phyloP scores from a whole-genome alignment of 345 rosid genomes.

The Murraya koenigii region DNA sequence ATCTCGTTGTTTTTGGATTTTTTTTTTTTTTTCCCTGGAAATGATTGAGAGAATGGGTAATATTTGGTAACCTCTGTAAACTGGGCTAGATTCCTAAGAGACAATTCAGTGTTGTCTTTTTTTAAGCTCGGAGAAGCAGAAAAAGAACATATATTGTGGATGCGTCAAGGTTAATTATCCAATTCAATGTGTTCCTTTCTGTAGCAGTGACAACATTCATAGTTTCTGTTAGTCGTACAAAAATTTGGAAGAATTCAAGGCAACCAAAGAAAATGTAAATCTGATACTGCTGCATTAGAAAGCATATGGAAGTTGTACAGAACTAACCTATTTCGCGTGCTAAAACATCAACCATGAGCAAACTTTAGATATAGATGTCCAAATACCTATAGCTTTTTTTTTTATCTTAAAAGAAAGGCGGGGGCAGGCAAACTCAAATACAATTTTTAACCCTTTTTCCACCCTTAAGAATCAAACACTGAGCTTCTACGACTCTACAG shows the following conservation, averaged over 20 bases:
- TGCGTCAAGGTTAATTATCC: not conserved
- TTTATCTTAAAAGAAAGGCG: too few species aligned
- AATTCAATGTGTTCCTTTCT: not conserved
- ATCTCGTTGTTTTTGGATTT: not conserved
- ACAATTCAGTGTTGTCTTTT: not conserved
- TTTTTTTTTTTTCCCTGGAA: not conserved
- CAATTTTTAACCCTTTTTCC: too few species aligned
- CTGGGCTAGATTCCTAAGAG: not conserved
- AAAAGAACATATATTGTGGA: not conserved
- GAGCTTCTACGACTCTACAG: too few species aligned
- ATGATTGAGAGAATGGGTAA: not conserved
- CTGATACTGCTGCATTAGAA: not conserved
- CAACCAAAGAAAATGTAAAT: not conserved
- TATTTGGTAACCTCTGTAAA: not conserved
- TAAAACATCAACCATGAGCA: not conserved
- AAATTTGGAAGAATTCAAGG: not conserved
- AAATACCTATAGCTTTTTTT: not conserved
- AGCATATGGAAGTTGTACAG: not conserved
- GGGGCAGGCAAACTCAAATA: too few species aligned
- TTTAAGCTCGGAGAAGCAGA: constrained; percentile 4
- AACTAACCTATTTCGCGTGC: not conserved
- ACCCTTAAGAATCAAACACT: too few species aligned
- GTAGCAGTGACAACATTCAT: not conserved
- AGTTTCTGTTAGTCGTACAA: not conserved
- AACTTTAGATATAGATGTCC: not conserved